These are phyloP conservation scores for Lecanicillium sp. DNA, from an alignment of 2,329 filamentous ascomycete genomes.

Conservation along the genomic window DNA sequence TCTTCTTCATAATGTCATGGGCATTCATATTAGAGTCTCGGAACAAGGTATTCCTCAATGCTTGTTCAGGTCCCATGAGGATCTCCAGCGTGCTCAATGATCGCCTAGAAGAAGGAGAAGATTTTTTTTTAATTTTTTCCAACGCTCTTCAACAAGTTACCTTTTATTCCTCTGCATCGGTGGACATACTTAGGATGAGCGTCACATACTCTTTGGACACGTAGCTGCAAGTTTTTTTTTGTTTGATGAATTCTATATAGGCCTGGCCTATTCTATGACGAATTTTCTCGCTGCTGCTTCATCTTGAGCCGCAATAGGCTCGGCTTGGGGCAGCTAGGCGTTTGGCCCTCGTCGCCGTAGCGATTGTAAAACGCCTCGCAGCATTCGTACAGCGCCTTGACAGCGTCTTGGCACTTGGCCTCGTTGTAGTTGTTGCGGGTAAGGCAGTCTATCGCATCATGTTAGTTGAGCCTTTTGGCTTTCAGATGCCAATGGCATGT, in stretches of 20 bases:
- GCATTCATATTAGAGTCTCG: constrained; percentile 99
- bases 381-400: constrained; percentile 88
- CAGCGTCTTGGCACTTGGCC: constrained; percentile 66
- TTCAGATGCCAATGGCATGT: constrained; percentile 8
- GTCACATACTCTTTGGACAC: constrained; percentile 29
- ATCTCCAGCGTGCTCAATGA: constrained; percentile 95
- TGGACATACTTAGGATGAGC: constrained; percentile 37
- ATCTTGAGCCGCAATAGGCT: constrained; percentile 75
- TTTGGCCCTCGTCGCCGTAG: constrained; percentile 67
- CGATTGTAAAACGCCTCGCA: constrained; percentile 82
- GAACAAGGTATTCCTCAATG: constrained; percentile 74
- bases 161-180: constrained; percentile 35
- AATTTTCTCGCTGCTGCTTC: constrained; percentile 52
- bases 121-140: constrained; percentile 28
- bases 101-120: constrained; percentile 72
- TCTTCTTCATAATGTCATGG: constrained; percentile 64
- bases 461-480: not conserved
- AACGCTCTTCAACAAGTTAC: constrained; percentile 67
- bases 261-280: not conserved
- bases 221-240: not conserved
- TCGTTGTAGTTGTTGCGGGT: constrained; percentile 80
- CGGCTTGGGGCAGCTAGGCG: constrained; percentile 79
- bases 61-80: constrained; percentile 80
- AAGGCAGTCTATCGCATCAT: constrained; percentile 64
- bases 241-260: not conserved